Evolutionary conservation across 2,329 filamentous ascomycete species (phyloP).

Genomic region (Fusarium sp.): DNA sequence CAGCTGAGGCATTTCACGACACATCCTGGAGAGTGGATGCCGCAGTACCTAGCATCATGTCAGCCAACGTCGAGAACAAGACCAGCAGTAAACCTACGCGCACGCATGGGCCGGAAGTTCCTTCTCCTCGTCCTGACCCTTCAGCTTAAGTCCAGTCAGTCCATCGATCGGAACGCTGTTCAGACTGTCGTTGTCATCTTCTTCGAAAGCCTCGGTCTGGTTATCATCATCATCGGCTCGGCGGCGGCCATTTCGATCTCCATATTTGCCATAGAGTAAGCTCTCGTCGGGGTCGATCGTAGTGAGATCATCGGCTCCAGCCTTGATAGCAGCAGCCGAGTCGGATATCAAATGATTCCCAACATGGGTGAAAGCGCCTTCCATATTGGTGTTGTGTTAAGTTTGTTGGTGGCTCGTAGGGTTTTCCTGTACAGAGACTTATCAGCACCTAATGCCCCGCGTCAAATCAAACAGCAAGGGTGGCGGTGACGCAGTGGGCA

Average conservation of each 20-base stretch:
- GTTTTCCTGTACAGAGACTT: conserved; percentile 44
- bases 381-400: conserved; percentile 68
- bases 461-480: conserved; percentile 30
- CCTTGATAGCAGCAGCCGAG: conserved; percentile 88
- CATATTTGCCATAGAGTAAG: conserved; percentile 79
- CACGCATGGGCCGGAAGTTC: conserved; percentile 95
- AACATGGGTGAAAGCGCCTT: conserved; percentile 89
- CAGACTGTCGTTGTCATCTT: conserved; percentile 82
- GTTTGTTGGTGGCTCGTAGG: conserved; percentile 46
- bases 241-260: conserved; percentile 72
- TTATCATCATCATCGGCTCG: conserved; percentile 91
- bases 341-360: conserved; percentile 89
- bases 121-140: conserved; percentile 80
- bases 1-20: conserved; percentile 97
- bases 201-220: conserved; percentile 83
- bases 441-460: conserved; percentile 45
- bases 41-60: conserved; percentile 79
- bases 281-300: conserved; percentile 83
- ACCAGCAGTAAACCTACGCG: conserved; percentile 75
- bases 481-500: conserved; percentile 35
- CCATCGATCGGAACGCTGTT: conserved; percentile 86
- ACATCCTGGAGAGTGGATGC: conserved; percentile 93
- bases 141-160: conserved; percentile 73
- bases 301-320: conserved; percentile 80
- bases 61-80: conserved; percentile 38